phyloP scores from a whole-genome alignment of 2,329 filamentous ascomycete genomes.

The Clathrospora elynae region DNA sequence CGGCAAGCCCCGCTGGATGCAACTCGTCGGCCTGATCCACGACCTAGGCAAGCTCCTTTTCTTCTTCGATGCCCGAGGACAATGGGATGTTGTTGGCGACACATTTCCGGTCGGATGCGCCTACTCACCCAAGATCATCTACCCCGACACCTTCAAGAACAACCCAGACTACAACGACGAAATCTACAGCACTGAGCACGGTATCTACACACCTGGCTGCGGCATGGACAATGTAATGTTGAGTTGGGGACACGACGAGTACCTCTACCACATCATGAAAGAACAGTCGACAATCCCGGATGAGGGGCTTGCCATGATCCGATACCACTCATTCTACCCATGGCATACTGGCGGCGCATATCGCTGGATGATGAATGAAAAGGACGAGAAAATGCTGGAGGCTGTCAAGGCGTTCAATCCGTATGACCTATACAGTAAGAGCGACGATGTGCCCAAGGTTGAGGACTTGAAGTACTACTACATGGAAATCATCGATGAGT shows the following conservation, averaged over 20 bases:
- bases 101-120: slow-evolving; percentile 79
- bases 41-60: slow-evolving; percentile 80
- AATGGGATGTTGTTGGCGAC: slow-evolving; percentile 93
- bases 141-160: slow-evolving; percentile 73
- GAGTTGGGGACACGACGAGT: slow-evolving; percentile 88
- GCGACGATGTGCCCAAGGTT: slow-evolving; percentile 75
- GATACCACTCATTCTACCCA: slow-evolving; percentile 91
- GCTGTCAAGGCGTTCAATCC: slow-evolving; percentile 88
- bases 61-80: slow-evolving; percentile 81
- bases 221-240: slow-evolving; percentile 88
- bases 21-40: slow-evolving; percentile 76
- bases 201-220: slow-evolving; percentile 79
- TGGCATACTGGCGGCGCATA: slow-evolving; percentile 88
- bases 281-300: slow-evolving; percentile 77
- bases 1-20: slow-evolving; percentile 82
- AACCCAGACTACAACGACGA: slow-evolving; percentile 77
- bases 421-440: slow-evolving; percentile 92
- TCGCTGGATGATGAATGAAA: slow-evolving; percentile 78
- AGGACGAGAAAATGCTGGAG: slow-evolving; percentile 78
- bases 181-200: slow-evolving; percentile 75
- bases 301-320: slow-evolving; percentile 88
- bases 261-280: slow-evolving; percentile 84
- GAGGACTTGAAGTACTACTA: slow-evolving; percentile 72
- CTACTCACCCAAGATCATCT: slow-evolving; percentile 78
- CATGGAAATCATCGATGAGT: slow-evolving; percentile 66